phyloP scores from a whole-genome alignment of 2,329 filamentous ascomycete genomes.

The Sarocladiaceae sp. region DNA sequence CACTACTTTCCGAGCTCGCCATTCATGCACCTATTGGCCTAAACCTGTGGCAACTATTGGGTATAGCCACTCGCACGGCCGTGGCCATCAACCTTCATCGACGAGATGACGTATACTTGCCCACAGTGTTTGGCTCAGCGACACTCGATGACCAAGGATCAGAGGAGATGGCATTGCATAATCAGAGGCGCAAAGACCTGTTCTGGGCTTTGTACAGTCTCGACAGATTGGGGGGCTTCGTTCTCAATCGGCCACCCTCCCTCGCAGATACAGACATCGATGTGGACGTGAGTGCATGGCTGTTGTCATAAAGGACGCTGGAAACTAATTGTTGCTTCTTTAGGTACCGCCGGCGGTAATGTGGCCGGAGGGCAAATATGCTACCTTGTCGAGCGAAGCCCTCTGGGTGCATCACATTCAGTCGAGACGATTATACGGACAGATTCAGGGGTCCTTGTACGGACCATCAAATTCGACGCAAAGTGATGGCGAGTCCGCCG shows the following conservation, averaged over 20 bases:
- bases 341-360: not conserved
- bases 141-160: not conserved
- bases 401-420: not conserved
- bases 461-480: not conserved
- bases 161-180: not conserved
- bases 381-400: not conserved
- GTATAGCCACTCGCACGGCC: not conserved
- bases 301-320: no score
- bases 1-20: not conserved
- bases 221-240: not conserved
- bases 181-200: not conserved
- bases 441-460: not conserved
- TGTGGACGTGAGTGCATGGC: slow-evolving; percentile 1
- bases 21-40: not conserved
- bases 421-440: not conserved
- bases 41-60: not conserved
- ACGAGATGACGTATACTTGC: slow-evolving; percentile 1
- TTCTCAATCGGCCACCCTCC: not conserved
- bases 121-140: not conserved
- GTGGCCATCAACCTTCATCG: not conserved
- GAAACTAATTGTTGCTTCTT: not conserved
- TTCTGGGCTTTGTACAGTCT: not conserved
- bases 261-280: not conserved
- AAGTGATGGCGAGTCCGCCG: not conserved
- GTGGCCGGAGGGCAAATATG: not conserved